These are phyloP conservation scores for Pseudotsuga menziesii DNA, from an alignment of 75 land plant species.

Conservation along the genomic window DNA sequence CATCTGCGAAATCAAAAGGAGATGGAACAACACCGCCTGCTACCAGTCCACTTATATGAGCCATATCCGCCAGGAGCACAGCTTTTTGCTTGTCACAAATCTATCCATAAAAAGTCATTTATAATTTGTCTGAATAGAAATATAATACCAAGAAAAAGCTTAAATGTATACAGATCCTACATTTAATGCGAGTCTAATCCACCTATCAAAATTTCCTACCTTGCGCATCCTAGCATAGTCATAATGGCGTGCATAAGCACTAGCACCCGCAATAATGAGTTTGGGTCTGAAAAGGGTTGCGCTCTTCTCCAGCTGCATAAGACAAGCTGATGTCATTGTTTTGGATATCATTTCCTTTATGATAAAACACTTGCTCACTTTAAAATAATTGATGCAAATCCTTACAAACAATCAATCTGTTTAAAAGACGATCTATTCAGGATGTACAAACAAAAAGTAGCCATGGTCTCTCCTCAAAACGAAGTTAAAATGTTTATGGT, in stretches of 20 bases:
- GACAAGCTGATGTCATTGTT: too few species aligned
- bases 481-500: too few species aligned
- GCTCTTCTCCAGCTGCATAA: conserved; percentile 36
- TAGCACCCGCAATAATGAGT: conserved; percentile 49
- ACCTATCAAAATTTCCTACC: conserved; percentile 13
- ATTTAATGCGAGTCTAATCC: too few species aligned
- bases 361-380: too few species aligned
- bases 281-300: conserved; percentile 48
- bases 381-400: too few species aligned
- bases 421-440: too few species aligned
- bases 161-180: not conserved
- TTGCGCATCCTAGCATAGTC: conserved; percentile 61
- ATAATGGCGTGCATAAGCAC: conserved; percentile 51
- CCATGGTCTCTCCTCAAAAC: too few species aligned
- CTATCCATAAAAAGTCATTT: conserved; percentile 3
- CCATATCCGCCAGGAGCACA: conserved; percentile 37
- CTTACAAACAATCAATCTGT: too few species aligned
- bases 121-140: too few species aligned
- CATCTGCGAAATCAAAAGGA: conserved; percentile 32
- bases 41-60: conserved; percentile 42
- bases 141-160: too few species aligned
- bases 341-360: too few species aligned
- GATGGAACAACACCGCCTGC: conserved; percentile 28
- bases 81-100: conserved; percentile 42
- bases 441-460: too few species aligned